Evolutionary conservation across 192 early-diverging fungal species (phyloP).

Genomic region (Backusella tarrabulga): DNA sequence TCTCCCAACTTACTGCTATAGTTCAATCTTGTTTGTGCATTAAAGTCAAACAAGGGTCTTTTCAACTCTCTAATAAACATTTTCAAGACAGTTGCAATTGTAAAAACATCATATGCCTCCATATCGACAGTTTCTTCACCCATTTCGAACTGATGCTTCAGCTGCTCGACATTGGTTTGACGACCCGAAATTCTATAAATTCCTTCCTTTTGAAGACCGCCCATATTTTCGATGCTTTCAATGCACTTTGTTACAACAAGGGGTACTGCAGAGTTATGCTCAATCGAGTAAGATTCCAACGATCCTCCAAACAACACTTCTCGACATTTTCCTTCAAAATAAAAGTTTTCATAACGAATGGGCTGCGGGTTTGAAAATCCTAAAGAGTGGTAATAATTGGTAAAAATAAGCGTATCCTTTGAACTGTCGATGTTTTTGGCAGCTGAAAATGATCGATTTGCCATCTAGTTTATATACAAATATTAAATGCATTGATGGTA

Average conservation of each 20-base stretch:
- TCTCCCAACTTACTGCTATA: conserved; percentile 48
- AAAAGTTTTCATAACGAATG: conserved; percentile 34
- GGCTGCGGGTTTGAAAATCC: conserved; percentile 15
- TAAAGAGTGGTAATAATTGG: conserved; percentile 17
- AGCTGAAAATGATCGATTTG: neutral
- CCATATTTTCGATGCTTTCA: conserved; percentile 33
- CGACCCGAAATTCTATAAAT: conserved; percentile 40
- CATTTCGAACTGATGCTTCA: conserved; percentile 32
- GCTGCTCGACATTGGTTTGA: conserved; percentile 31
- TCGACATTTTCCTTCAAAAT: conserved; percentile 30
- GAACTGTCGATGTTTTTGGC: conserved; percentile 11
- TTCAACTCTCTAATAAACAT: conserved; percentile 62
- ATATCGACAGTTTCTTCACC: conserved; percentile 25
- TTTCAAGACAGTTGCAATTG: conserved; percentile 61
- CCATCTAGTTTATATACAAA: neutral
- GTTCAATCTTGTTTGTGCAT: conserved; percentile 45
- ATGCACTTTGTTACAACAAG: conserved; percentile 36
- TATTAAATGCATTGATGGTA: neutral
- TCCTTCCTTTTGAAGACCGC: conserved; percentile 37
- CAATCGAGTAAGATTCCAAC: conserved; percentile 26
- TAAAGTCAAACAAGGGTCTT: conserved; percentile 56
- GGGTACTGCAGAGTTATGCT: conserved; percentile 29
- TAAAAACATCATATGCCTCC: conserved; percentile 52
- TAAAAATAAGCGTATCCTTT: conserved; percentile 24
- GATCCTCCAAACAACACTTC: conserved; percentile 38